These are phyloP conservation scores for Hydnum rufescens DNA, from an alignment of 768 basidiomycete genomes.

Conservation along the genomic window DNA sequence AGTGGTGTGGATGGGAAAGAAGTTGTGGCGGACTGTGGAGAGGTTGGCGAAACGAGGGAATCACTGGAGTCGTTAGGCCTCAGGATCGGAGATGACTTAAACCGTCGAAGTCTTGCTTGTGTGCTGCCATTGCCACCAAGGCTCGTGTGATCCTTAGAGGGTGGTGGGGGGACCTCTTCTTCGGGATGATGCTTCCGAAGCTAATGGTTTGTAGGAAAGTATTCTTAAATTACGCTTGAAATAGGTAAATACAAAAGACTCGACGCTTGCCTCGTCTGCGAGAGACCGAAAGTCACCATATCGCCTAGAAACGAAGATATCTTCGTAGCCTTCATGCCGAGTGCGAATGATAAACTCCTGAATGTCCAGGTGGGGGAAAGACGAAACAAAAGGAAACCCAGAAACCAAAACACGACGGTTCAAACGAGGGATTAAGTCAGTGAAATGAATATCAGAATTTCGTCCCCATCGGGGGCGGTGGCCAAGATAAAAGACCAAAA, in stretches of 20 bases:
- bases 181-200: conserved; percentile 75
- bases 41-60: conserved; percentile 16
- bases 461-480: no score
- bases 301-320: conserved; percentile 76
- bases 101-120: conserved; percentile 10
- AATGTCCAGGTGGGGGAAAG: not conserved
- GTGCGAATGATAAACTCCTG: conserved; percentile 95
- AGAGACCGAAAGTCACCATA: conserved; percentile 92
- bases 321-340: conserved; percentile 43
- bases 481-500: conserved; percentile 1
- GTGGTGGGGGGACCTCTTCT: conserved; percentile 61
- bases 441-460: no score
- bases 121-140: conserved; percentile 34
- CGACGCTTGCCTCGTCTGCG: conserved; percentile 47
- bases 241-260: not conserved
- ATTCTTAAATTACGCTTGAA: conserved; percentile 2
- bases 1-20: conserved; percentile 2
- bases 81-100: not conserved
- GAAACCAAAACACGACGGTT: no score
- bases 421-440: no score
- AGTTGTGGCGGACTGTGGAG: conserved; percentile 14
- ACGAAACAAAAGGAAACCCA: not conserved
- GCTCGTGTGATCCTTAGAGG: conserved; percentile 56
- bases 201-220: conserved; percentile 23
- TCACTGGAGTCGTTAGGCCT: not conserved